Conservation (phyloP, 2,329 filamentous ascomycete species). For the Fusarium sororula region DNA sequence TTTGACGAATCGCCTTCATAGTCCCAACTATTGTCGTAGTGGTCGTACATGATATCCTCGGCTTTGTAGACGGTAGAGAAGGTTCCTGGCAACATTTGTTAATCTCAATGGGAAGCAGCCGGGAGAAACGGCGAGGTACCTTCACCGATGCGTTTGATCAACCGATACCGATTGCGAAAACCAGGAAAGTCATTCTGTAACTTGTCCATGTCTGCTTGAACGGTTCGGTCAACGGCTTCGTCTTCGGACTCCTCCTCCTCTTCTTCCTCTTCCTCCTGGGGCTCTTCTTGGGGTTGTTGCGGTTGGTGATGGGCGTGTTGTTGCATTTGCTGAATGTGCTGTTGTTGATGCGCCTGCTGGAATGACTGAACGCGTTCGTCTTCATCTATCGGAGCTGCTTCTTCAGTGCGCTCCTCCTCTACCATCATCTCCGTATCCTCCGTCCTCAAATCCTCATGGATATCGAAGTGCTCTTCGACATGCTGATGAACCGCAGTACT, state of each 20-base stretch:
- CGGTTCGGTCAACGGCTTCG: slow-evolving; percentile 71
- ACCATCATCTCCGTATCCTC: slow-evolving; percentile 62
- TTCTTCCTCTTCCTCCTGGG: slow-evolving; percentile 51
- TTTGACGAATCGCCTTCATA: slow-evolving; percentile 71
- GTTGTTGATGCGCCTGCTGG: slow-evolving; percentile 30
- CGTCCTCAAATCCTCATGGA: slow-evolving; percentile 61
- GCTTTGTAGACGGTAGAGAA: slow-evolving; percentile 99
- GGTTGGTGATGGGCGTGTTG: slow-evolving; percentile 19
- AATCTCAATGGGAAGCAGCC: not conserved
- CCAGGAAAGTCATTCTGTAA: slow-evolving; percentile 84
- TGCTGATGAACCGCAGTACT: slow-evolving; percentile 38
- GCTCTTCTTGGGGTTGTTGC: slow-evolving; percentile 26
- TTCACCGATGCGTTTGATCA: slow-evolving; percentile 98
- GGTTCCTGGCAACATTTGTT: slow-evolving; percentile 71
- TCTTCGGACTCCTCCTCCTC: slow-evolving; percentile 62
- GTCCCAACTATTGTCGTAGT: slow-evolving; percentile 90
- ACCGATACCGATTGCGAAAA: slow-evolving; percentile 83
- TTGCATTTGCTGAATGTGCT: slow-evolving; percentile 23
- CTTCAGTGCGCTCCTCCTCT: slow-evolving; percentile 49
- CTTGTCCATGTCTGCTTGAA: slow-evolving; percentile 87
- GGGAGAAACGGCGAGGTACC: slow-evolving; percentile 59
- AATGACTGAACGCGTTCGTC: slow-evolving; percentile 41
- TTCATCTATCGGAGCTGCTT: slow-evolving; percentile 35
- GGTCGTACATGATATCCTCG: slow-evolving; percentile 87
- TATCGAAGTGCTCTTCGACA: slow-evolving; percentile 54